These are phyloP conservation scores for Paralagenidium karlingii DNA, from an alignment of 352 stramenopile genomes.

Conservation along the genomic window DNA sequence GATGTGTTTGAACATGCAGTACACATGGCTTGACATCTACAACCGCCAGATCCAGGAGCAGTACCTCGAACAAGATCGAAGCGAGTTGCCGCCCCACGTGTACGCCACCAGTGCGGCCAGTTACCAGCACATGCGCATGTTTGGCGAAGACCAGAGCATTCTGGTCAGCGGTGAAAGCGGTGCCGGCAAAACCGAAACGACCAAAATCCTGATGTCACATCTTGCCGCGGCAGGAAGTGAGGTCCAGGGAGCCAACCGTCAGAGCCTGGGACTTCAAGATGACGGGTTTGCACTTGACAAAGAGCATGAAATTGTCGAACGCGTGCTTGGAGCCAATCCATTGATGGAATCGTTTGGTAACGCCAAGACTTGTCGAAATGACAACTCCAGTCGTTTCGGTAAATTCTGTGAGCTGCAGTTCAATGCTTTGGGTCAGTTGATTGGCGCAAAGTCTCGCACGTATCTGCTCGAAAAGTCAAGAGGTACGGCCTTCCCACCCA, in stretches of 20 bases:
- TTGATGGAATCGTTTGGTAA: constrained; percentile 94
- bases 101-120: constrained; percentile 65
- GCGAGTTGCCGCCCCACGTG: constrained; percentile 64
- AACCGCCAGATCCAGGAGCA: constrained; percentile 54
- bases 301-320: constrained; percentile 69
- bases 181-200: constrained; percentile 92
- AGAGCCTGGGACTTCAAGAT: no score
- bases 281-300: constrained; percentile 11
- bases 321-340: constrained; percentile 71
- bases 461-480: constrained; percentile 83
- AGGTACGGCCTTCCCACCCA: no score
- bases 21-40: constrained; percentile 88
- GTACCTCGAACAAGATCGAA: constrained; percentile 65
- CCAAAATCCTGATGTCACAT: constrained; percentile 95
- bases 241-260: constrained; percentile 12
- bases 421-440: constrained; percentile 68
- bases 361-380: constrained; percentile 93
- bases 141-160: constrained; percentile 73
- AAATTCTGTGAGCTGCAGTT: constrained; percentile 96
- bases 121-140: constrained; percentile 77
- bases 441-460: constrained; percentile 70
- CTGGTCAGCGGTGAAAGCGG: constrained; percentile 81
- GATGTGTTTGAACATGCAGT: constrained; percentile 24
- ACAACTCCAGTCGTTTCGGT: constrained; percentile 93
- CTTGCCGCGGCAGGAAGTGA: constrained; percentile 53